Percentiles rank a stretch among this genome's conserved stretches.
phyloP scores from a whole-genome alignment of 2,329 filamentous ascomycete species.

The Cryphonectria parasitica region DNA sequence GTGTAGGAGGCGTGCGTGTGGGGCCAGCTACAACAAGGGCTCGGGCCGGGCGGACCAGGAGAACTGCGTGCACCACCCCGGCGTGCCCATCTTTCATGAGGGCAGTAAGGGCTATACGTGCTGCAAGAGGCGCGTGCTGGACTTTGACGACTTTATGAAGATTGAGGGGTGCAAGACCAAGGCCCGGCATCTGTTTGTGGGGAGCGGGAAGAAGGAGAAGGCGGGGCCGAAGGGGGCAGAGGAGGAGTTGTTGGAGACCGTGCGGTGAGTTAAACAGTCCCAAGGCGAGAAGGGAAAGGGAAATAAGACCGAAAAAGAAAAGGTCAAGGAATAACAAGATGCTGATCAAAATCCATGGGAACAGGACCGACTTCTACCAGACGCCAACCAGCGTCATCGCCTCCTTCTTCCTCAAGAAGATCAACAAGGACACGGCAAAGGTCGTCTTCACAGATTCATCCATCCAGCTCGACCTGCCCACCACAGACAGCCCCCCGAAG shows the following conservation, averaged over 20 bases:
- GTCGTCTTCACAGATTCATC: constrained; percentile 68
- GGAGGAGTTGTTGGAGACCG: constrained; percentile 78
- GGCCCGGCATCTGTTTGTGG: constrained; percentile 81
- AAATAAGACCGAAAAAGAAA: neutral
- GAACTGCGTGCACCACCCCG: constrained; percentile 86
- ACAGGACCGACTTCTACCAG: constrained; percentile 90
- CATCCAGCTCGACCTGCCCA: constrained; percentile 81
- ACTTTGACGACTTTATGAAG: constrained; percentile 98
- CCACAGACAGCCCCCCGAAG: constrained; percentile 75
- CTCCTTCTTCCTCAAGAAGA: constrained; percentile 96
- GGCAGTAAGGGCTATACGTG: constrained; percentile 97
- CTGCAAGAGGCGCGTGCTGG: constrained; percentile 91
- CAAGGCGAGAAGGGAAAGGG: neutral
- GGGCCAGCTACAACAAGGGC: constrained; percentile 65
- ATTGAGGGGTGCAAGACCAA: constrained; percentile 90
- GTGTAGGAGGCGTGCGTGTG: constrained; percentile 81
- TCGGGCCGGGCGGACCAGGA: constrained; percentile 65
- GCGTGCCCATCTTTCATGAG: constrained; percentile 92
- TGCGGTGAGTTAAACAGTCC: constrained; percentile 60
- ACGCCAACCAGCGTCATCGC: constrained; percentile 83
- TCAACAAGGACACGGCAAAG: constrained; percentile 77
- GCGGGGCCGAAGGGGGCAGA: constrained; percentile 54
- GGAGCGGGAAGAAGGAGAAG: constrained; percentile 69
- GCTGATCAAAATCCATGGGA: too few relatives aligned
- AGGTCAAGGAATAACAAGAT: too few relatives aligned